Conservation (phyloP, 1,284 basidiomycete species). For the Pisolithus thermaeus region DNA sequence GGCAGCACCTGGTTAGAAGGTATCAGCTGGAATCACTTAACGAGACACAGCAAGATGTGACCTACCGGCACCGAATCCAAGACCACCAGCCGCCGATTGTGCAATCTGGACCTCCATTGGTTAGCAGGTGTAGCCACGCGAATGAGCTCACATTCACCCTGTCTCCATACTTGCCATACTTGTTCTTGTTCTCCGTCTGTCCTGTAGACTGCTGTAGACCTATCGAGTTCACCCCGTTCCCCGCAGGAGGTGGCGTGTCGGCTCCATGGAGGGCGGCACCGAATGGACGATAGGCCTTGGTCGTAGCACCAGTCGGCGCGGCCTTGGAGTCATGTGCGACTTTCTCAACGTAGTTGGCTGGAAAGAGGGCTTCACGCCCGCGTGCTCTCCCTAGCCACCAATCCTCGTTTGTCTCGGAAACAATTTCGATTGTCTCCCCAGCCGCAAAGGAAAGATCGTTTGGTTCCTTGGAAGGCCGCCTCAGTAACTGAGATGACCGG, state of each 20-base stretch:
- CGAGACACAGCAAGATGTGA: not conserved
- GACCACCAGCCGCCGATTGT: constrained; percentile 62
- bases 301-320: constrained; percentile 1
- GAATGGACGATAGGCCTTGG: constrained; percentile 36
- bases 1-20: constrained; percentile 37
- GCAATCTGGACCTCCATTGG: constrained; percentile 42
- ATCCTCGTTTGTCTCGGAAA: constrained; percentile 33
- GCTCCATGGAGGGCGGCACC: constrained; percentile 34
- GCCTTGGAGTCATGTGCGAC: constrained; percentile 22
- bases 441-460: constrained; percentile 33
- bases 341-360: constrained; percentile 56
- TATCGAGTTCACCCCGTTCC: constrained; percentile 26
- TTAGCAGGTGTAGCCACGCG: constrained; percentile 16
- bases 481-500: constrained; percentile 5
- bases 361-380: constrained; percentile 60
- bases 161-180: constrained; percentile 50
- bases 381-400: constrained; percentile 40
- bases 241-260: constrained; percentile 33
- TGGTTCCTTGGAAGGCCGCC: constrained; percentile 37
- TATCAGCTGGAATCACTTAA: not conserved
- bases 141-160: constrained; percentile 34
- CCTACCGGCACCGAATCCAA: constrained; percentile 62
- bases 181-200: constrained; percentile 49
- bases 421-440: constrained; percentile 32
- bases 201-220: constrained; percentile 34